Evolutionary conservation across 495 filamentous ascomycete species (phyloP).

Genomic region (Aspergillus carlsbadensis): DNA sequence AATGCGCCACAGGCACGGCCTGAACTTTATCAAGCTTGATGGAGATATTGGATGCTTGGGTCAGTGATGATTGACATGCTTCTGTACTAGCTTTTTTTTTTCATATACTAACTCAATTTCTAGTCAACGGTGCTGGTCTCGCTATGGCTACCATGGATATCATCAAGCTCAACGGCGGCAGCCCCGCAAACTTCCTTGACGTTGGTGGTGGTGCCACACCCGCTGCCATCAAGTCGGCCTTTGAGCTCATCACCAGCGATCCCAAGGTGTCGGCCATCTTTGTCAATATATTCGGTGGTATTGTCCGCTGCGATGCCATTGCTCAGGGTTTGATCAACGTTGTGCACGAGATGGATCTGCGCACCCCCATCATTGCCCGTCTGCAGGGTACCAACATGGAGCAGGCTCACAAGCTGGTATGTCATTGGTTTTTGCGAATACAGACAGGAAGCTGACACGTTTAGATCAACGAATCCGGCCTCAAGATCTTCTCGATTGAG

Average conservation of each 20-base stretch:
- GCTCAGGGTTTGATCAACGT: conserved; percentile 94
- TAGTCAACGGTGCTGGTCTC: conserved; percentile 95
- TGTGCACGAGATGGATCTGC: conserved; percentile 87
- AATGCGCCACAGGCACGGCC: conserved; percentile 63
- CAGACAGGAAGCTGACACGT: conserved; percentile 16
- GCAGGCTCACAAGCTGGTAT: conserved; percentile 80
- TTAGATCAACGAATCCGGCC: conserved; percentile 93
- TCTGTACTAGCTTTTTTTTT: not conserved
- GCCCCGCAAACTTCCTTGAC: conserved; percentile 97
- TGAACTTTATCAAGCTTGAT: conserved; percentile 99
- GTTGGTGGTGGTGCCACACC: conserved; percentile 97
- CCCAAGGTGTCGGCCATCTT: conserved; percentile 98
- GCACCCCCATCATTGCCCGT: conserved; percentile 93
- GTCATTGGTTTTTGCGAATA: not conserved
- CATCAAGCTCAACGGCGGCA: conserved; percentile 98
- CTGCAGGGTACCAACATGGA: conserved; percentile 99
- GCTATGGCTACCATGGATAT: conserved; percentile 99
- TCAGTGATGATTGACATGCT: no score
- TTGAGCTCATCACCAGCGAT: conserved; percentile 97
- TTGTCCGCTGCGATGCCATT: conserved; percentile 96
- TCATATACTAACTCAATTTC: conserved; percentile 20
- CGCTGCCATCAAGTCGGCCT: conserved; percentile 93
- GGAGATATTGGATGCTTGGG: conserved; percentile 96
- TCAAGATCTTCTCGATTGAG: conserved; percentile 99
- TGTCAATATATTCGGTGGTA: conserved; percentile 99